Base-by-base conservation (phyloP, 2,329 filamentous ascomycete species). In the Coniochaeta sp. region DNA sequence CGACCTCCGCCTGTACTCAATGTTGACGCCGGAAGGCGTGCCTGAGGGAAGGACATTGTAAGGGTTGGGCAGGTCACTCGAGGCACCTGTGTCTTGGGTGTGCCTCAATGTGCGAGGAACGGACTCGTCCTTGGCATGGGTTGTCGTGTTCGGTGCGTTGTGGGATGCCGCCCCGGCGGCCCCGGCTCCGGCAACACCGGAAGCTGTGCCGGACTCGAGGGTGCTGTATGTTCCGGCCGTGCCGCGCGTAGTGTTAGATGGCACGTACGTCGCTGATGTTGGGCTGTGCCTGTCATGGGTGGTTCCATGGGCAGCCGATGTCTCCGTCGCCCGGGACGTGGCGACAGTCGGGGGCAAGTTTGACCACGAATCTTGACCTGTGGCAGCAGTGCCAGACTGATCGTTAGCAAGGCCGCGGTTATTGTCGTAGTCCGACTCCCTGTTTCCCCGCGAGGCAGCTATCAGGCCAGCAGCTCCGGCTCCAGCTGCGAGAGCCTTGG, bases 171-270 rank as follows among this genome's bases (percentile, higher is more conserved):
- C 42, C 24, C n/a, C n/a, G n/a, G n/a, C n/a, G n/a, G 24, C 42
- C n/a, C 24, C 45, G 27, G 24, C 22, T 20, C 7, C 9, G 6
- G 45, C 45, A 12, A 52, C n/a, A 7, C 50, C 51, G 14, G 53
- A 56, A 6, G 50, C 32, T 6, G 30, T 52, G 28, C 55, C 55
- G 2, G 57, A 51, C 7, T 53, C 31, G 13, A 55, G 52, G 13
- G 47, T 45, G 26, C 51, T 51, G 38, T 54, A 50, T 14, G 26
- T 24, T 14, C 12, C 38, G 20, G n/a, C n/a, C n/a, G n/a, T n/a
- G n/a, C n/a, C n/a, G n/a, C n/a, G n/a, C n/a, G n/a, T n/a, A n/a
- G n/a, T n/a, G n/a, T n/a, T n/a, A n/a, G n/a, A n/a, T n/a, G n/a
- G n/a, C n/a, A n/a, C n/a, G n/a, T n/a, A n/a, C n/a, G n/a, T n/a